Evolutionary conservation across 352 stramenopile genomes (phyloP).

Genomic region (Globisporangium emineosum): DNA sequence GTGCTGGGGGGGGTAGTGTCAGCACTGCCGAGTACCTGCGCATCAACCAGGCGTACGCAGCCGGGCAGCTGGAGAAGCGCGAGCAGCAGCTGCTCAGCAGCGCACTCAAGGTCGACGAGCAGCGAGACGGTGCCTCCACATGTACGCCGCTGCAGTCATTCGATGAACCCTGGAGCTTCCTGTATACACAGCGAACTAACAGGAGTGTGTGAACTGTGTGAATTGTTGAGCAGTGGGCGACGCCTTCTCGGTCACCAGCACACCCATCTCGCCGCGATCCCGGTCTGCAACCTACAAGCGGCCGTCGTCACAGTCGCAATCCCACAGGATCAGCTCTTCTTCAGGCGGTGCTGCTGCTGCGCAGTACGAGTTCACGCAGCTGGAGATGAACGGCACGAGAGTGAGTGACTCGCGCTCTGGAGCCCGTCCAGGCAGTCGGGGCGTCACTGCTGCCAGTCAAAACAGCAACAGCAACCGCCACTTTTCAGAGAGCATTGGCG

Average conservation of each 20-base stretch:
- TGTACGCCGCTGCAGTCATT: background rate
- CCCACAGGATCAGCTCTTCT: background rate
- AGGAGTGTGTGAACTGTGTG: no score
- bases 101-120: constrained; percentile 18
- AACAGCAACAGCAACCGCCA: background rate
- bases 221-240: background rate
- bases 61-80: constrained; percentile 12
- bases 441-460: background rate
- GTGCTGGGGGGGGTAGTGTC: background rate
- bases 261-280: constrained; percentile 8
- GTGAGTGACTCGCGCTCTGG: background rate
- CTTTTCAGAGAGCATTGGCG: background rate
- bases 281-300: constrained; percentile 19
- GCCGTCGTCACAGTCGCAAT: background rate
- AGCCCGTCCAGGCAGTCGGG: background rate
- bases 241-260: constrained; percentile 3
- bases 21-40: constrained; percentile 5
- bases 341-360: background rate
- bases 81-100: constrained; percentile 15
- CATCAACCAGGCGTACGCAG: constrained; percentile 6
- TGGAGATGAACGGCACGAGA: constrained; percentile 8
- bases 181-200: no score
- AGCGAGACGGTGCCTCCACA: background rate
- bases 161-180: no score
- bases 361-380: background rate